Conservation (phyloP, 1,284 basidiomycete genomes). For the Puccinia brachypodii region DNA sequence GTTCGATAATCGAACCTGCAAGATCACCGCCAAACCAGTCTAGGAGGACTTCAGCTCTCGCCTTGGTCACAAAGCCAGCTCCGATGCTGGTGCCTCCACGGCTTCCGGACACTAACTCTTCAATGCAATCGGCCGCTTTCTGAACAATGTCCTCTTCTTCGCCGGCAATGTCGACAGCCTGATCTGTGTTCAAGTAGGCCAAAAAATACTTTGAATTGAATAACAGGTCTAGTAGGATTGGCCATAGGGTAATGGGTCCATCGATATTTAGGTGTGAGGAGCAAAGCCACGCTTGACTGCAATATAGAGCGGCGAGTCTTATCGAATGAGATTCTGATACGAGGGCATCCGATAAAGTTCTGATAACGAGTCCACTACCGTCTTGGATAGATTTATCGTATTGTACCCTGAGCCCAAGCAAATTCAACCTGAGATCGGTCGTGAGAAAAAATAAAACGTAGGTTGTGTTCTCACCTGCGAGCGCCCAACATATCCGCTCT, state of each 20-base stretch:
- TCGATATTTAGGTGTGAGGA: slow-evolving; percentile 33
- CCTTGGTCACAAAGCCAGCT: slow-evolving; percentile 51
- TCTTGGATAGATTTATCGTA: slow-evolving; percentile 50
- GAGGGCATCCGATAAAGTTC: slow-evolving; percentile 50
- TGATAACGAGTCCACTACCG: slow-evolving; percentile 31
- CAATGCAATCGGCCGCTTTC: slow-evolving; percentile 52
- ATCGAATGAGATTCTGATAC: slow-evolving; percentile 50
- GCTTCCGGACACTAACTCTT: slow-evolving; percentile 50
- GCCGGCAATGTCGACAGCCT: slow-evolving; percentile 47
- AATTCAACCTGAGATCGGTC: neutral
- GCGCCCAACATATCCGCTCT: slow-evolving; percentile 53
- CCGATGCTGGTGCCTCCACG: slow-evolving; percentile 45
- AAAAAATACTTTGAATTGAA: slow-evolving; percentile 19
- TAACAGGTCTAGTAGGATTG: slow-evolving; percentile 23
- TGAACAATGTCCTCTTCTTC: slow-evolving; percentile 48
- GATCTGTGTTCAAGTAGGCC: slow-evolving; percentile 13
- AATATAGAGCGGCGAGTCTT: slow-evolving; percentile 7
- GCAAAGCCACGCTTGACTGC: slow-evolving; percentile 34
- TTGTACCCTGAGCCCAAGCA: slow-evolving; percentile 36
- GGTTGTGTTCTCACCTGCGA: slow-evolving; percentile 50
- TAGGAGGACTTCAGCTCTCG: slow-evolving; percentile 49
- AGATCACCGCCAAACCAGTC: slow-evolving; percentile 48
- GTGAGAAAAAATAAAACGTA: no score
- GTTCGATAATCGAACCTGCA: slow-evolving; percentile 41
- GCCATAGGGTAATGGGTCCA: slow-evolving; percentile 27